Base-by-base conservation (phyloP, 78 protist species). In the Dictyostelium intermedium region DNA sequence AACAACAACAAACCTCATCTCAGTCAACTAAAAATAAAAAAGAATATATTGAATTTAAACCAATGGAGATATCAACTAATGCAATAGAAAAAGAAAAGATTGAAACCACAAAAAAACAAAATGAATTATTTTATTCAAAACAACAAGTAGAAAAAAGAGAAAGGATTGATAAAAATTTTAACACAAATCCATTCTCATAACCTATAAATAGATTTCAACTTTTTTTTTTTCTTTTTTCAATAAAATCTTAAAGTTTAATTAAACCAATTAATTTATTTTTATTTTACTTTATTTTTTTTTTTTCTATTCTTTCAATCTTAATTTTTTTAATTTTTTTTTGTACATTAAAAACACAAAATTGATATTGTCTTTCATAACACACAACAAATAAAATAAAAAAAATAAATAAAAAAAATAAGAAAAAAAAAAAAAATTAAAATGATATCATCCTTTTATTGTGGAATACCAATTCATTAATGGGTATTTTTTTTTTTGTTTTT, bases 71-170 rank as follows among this genome's bases (percentile, higher is more conserved):
- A 5, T 39, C 47, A 32, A 41, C 50, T 6, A 47, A 78, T 20
- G n/a, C 47, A 8, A 30, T 32, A 2, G 77, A 43, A 43, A 37
- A 69, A 13, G 77, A 70, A 45, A 35, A 89, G 25, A 9, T 34
- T 32, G 77, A 78, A 47, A 27, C 6, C 10, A 78, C 79, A 34
- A 60, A 69, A 20, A 89, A 89, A 47, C 73, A 80, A 74, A 89
- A 89, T 47, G 84, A 89, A 69, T 18, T 89, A 35, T 89, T 89
- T 81, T 89, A 89, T 69, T 25, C 39, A 66, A 27, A 87, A n/a
- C 78, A 63, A 43, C 63, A 87, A 45, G n/a, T 78, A 27, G 82
- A 87, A 79, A 76, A 43, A 63, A 87, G 93, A 79, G 63, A 87
- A n/a, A 87, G 82, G 37, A 27, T 86, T 30, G 85, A 80, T 41